Conservation (phyloP, 2,329 filamentous ascomycete species). For the Colletotrichum sp. region DNA sequence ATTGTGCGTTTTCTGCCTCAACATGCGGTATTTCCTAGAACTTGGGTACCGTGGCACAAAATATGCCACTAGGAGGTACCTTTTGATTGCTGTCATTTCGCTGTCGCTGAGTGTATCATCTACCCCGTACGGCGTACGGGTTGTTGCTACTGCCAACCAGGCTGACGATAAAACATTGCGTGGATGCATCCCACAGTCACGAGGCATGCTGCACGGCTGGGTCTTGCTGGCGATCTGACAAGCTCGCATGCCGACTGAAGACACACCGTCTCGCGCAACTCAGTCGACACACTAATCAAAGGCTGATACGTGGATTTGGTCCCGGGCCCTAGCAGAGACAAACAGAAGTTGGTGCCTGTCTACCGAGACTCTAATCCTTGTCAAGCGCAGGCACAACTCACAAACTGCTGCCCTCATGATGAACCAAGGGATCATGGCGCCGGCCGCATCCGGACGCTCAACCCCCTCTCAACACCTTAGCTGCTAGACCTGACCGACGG, state of each 20-base stretch:
- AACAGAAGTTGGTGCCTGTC: not conserved
- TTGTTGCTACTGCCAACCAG: not conserved
- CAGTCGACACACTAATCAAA: not conserved
- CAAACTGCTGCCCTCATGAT: not conserved
- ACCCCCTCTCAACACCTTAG: not conserved
- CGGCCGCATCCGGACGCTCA: not conserved
- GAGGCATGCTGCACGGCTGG: not conserved
- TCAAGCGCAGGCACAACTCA: not conserved
- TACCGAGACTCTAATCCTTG: not conserved
- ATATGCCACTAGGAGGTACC: not conserved
- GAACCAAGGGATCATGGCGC: not conserved
- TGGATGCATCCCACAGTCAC: not conserved
- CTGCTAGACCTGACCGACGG: not conserved
- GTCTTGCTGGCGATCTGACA: not conserved
- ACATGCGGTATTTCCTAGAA: not conserved
- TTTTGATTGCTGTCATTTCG: conserved; percentile 12
- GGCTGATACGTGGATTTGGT: not conserved
- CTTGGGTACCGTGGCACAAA: not conserved
- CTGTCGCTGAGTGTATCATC: not conserved
- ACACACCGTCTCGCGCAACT: not conserved
- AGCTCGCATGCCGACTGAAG: not conserved
- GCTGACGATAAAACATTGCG: not conserved
- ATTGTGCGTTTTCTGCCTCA: not conserved
- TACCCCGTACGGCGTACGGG: too few relatives aligned
- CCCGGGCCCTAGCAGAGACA: not conserved